Conservation (phyloP, 257 asterid genomes). For the Thymus mandschuricus region DNA sequence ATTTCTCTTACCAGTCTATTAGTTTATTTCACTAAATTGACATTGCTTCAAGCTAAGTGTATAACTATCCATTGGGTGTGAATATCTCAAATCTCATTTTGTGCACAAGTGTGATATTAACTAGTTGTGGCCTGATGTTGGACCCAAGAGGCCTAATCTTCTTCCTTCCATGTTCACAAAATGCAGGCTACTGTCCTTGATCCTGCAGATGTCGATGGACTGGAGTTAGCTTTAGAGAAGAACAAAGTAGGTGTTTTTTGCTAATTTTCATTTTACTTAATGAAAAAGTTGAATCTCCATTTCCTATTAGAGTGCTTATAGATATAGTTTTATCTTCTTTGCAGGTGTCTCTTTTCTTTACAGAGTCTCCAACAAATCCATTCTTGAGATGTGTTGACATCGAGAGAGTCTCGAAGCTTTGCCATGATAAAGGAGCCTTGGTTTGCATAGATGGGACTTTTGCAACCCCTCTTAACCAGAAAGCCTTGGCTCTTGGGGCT, state of each 20-base stretch:
- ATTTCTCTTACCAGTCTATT: slow-evolving; percentile 21
- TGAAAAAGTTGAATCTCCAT: slow-evolving; percentile 12
- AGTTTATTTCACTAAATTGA: background rate
- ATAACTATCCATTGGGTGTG: background rate
- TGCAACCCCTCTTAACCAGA: slow-evolving; percentile 95
- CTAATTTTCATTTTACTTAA: slow-evolving; percentile 6
- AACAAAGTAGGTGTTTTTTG: slow-evolving; percentile 54
- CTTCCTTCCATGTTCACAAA: slow-evolving; percentile 25
- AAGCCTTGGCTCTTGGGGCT: slow-evolving; percentile 92
- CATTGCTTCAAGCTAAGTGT: background rate
- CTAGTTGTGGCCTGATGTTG: slow-evolving; percentile 10
- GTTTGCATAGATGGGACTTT: slow-evolving; percentile 89
- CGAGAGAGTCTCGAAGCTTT: slow-evolving; percentile 83
- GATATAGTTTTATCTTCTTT: slow-evolving; percentile 28
- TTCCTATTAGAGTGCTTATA: slow-evolving; percentile 20
- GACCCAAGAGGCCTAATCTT: slow-evolving; percentile 32
- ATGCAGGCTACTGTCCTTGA: slow-evolving; percentile 91
- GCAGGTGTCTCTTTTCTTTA: slow-evolving; percentile 84
- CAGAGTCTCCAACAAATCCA: slow-evolving; percentile 96
- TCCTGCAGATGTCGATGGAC: slow-evolving; percentile 87
- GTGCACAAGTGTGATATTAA: background rate
- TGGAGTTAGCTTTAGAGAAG: slow-evolving; percentile 71
- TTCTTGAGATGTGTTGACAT: slow-evolving; percentile 92
- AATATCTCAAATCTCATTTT: background rate
- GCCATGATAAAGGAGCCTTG: slow-evolving; percentile 85